Evolutionary conservation across 2,329 filamentous ascomycete species (phyloP).

Genomic region (Ceratocystis cubensis): DNA sequence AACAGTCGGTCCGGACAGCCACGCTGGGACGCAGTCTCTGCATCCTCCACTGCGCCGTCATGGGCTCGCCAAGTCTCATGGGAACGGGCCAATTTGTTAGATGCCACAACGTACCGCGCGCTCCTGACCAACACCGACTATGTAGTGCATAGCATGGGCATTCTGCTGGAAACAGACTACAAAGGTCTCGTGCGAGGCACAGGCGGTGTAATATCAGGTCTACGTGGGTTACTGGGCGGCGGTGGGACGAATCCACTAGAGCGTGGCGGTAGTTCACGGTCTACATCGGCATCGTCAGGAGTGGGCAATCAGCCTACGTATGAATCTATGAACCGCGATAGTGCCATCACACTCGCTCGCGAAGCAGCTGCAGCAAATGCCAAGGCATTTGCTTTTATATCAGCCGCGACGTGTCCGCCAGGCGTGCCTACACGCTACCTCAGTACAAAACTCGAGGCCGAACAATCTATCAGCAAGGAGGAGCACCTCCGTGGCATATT

Average conservation of each 20-base stretch:
- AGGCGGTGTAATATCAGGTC: conserved; percentile 66
- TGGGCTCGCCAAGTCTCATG: conserved; percentile 79
- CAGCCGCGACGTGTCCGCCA: conserved; percentile 73
- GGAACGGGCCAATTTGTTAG: conserved; percentile 78
- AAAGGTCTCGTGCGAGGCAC: conserved; percentile 77
- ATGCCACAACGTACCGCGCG: conserved; percentile 64
- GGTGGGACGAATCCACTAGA: conserved; percentile 52
- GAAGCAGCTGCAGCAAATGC: conserved; percentile 56
- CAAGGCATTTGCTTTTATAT: conserved; percentile 71
- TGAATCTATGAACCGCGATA: conserved; percentile 93
- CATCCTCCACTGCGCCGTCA: conserved; percentile 53
- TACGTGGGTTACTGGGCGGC: conserved; percentile 58
- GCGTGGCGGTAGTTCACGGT: conserved; percentile 25
- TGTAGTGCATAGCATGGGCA: conserved; percentile 91
- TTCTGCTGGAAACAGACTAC: conserved; percentile 94
- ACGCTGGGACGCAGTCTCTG: conserved; percentile 67
- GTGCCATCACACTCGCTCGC: conserved; percentile 68
- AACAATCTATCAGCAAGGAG: conserved; percentile 47
- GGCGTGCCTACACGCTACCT: conserved; percentile 79
- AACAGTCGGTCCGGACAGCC: conserved; percentile 78
- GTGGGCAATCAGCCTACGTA: conserved; percentile 54
- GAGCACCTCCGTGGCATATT: conserved; percentile 64
- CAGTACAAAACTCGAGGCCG: conserved; percentile 80
- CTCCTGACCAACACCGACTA: conserved; percentile 66
- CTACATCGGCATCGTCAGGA: background rate